Evolutionary conservation across 441 rosid genomes (phyloP).

Genomic region (Erodium texanum): DNA sequence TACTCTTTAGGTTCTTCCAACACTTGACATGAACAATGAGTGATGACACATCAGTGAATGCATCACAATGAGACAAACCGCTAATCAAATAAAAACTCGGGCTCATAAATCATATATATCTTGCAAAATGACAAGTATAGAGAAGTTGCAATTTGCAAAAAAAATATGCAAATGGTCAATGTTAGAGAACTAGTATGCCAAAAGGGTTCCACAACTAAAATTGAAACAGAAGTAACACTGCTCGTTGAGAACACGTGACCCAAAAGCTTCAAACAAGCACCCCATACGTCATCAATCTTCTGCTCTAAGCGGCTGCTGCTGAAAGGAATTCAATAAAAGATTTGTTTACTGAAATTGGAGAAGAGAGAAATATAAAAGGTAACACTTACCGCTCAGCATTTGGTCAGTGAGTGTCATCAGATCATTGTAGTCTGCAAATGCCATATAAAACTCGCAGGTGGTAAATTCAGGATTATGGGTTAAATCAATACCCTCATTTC

Average conservation of each 20-base stretch:
- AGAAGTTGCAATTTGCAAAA: too few relatives aligned
- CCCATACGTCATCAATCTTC: background rate
- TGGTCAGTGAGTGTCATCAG: conserved; percentile 70
- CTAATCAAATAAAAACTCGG: too few relatives aligned
- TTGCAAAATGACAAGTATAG: too few relatives aligned
- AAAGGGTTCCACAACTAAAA: too few relatives aligned
- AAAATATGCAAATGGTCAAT: too few relatives aligned
- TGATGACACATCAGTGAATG: too few relatives aligned
- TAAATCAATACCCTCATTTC: conserved; percentile 89
- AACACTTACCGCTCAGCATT: conserved; percentile 65
- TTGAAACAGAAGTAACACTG: background rate
- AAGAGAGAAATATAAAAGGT: background rate
- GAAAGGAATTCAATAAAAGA: background rate
- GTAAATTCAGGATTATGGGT: conserved; percentile 94
- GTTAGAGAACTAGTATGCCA: too few relatives aligned
- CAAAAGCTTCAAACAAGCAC: too few relatives aligned
- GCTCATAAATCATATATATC: too few relatives aligned
- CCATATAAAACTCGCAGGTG: conserved; percentile 93
- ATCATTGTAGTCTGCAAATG: conserved; percentile 78
- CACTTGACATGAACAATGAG: too few relatives aligned
- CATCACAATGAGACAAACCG: too few relatives aligned
- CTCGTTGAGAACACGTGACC: background rate
- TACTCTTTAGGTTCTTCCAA: too few relatives aligned
- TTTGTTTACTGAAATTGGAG: background rate
- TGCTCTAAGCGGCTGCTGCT: background rate